Evolutionary conservation across 1,139 yeast species (phyloP), one percentile per base, ranked within the genome.

Genomic region (Insectozyma bohioensis): DNA sequence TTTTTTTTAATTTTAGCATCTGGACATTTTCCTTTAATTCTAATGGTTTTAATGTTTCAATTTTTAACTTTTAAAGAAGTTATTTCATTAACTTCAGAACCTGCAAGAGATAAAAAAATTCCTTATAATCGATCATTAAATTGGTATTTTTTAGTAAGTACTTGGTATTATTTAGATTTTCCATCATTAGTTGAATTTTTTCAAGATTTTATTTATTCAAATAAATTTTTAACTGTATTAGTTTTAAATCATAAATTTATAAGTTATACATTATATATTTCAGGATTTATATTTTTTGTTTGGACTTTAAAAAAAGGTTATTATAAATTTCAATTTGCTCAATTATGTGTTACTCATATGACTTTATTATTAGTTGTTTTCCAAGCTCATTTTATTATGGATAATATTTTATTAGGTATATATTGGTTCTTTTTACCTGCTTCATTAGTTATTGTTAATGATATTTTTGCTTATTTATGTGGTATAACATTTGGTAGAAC

Each of bases 401-500:
- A 81, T 52, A 94, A 92, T 58, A 84, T 92, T 40, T 73, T 90
- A 48, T 84, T 80, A 45, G 99, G 98, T 11, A 68, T 92, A 54
- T 83, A 88, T 54, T 92, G 99, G 99, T 87, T 90, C 63, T 67
- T 92, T 41, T 72, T 92, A 36, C 98, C 99, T 2, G 87, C 86
- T 39, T 81, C 95, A 4, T 70, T 92, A 50, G 99, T 92, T 31
- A 86, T 92, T 47, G 85, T 88, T 37, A 92, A 92, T 58, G 99
- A 92, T 56, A 88, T 90, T 35, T 90, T 88, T 70, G 98, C 99
- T 21, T 92, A 92, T 56, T 69, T 92, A 39, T 92, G 97, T 64
- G 99, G 99, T 31, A 92, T 92, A 47, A 86, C 97, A 1, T 88
- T 92, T 63, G 99, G 99, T 33, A 78, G 74, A 44, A 90, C 97